phyloP scores from a whole-genome alignment of 441 rosid species.

The Gossypium schwendimanii region DNA sequence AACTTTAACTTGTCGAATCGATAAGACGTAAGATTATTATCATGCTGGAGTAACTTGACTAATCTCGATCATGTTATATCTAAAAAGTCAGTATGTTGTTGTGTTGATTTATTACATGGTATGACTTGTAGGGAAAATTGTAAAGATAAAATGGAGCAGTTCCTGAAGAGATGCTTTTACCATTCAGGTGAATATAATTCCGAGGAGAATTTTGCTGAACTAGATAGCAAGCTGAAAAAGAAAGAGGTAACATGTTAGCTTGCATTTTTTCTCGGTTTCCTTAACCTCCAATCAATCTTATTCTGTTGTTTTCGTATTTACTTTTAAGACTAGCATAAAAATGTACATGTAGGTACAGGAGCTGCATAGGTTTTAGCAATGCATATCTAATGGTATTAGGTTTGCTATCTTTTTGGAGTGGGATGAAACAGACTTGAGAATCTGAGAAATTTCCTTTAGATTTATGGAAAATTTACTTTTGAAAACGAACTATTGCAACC shows the following conservation, averaged over 20 bases:
- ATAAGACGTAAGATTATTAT: constrained; percentile 47
- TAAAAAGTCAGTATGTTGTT: not conserved
- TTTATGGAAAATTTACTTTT: not conserved
- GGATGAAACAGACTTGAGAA: not conserved
- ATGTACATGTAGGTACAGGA: not conserved
- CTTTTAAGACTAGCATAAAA: not conserved
- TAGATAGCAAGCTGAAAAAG: constrained; percentile 67
- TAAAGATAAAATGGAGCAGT: constrained; percentile 71
- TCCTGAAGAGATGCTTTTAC: constrained; percentile 76
- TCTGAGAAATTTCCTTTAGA: not conserved
- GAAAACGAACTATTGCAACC: not conserved
- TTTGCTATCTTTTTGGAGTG: not conserved
- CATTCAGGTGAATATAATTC: constrained; percentile 78
- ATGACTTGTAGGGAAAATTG: constrained; percentile 59
- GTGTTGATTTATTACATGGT: not conserved
- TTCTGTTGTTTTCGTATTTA: not conserved
- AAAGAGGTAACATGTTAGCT: constrained; percentile 51
- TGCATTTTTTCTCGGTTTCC: not conserved
- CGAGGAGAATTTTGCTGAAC: constrained; percentile 60
- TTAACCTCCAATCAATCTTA: not conserved
- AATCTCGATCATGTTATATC: not conserved
- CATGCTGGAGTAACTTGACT: not conserved
- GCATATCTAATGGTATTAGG: not conserved
- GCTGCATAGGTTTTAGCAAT: not conserved
- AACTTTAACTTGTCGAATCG: constrained; percentile 91